A percentile compares a stretch with the other conserved stretches of the same genome.
These are phyloP conservation scores for Copromyces sp. DNA, from an alignment of 495 filamentous ascomycete species.

Conservation along the genomic window DNA sequence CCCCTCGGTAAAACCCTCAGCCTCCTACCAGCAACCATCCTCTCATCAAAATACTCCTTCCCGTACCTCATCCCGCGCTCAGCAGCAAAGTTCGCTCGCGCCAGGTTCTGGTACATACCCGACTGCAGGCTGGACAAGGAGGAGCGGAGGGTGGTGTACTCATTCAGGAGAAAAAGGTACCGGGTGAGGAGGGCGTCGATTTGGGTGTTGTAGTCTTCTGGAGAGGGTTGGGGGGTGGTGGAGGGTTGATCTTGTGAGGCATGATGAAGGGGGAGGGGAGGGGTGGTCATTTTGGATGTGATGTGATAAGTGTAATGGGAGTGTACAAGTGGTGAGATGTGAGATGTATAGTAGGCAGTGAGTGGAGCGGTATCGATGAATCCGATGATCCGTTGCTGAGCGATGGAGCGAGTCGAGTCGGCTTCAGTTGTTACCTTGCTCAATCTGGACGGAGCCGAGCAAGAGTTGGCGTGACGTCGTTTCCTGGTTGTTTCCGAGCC, in stretches of 20 bases:
- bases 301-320: background rate
- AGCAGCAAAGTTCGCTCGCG: slow-evolving; percentile 62
- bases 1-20: slow-evolving; percentile 7
- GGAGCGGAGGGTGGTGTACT: slow-evolving; percentile 53
- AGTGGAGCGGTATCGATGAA: background rate
- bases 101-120: slow-evolving; percentile 44
- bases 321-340: background rate
- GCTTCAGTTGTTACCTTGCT: no score
- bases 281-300: background rate
- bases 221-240: background rate
- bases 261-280: background rate
- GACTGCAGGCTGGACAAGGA: slow-evolving; percentile 46
- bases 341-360: background rate
- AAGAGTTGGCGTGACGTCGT: no score
- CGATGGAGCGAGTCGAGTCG: no score
- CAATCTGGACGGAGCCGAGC: no score
- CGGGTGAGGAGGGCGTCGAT: slow-evolving; percentile 59
- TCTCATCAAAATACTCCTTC: slow-evolving; percentile 57
- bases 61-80: slow-evolving; percentile 54
- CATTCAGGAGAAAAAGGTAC: slow-evolving; percentile 60
- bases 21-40: slow-evolving; percentile 53
- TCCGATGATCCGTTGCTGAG: background rate
- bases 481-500: background rate
- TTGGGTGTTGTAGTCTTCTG: background rate
- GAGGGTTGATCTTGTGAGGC: background rate